Conservation (phyloP, 352 stramenopile genomes). For the Detonula confervacea region DNA sequence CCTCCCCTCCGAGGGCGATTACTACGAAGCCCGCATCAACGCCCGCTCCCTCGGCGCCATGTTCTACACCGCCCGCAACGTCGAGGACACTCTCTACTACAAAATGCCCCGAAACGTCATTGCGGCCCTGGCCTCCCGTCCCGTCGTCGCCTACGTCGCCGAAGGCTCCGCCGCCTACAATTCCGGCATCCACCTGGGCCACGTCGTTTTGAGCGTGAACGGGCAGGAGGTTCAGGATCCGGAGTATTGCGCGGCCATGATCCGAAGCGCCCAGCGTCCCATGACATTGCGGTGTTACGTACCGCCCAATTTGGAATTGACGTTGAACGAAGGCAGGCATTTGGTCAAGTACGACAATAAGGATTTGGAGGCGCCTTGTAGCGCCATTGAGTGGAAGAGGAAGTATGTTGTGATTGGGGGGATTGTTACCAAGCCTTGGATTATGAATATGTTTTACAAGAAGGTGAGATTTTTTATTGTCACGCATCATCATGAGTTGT, state of each 20-base stretch:
- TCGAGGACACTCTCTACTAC: conserved; percentile 77
- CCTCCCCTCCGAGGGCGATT: conserved; percentile 76
- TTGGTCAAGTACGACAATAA: conserved; percentile 85
- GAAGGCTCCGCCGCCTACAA: conserved; percentile 73
- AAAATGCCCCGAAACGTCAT: conserved; percentile 70
- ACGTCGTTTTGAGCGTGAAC: conserved; percentile 81
- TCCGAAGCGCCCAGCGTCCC: conserved; percentile 74
- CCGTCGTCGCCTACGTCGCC: conserved; percentile 82
- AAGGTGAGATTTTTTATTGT: too few relatives aligned
- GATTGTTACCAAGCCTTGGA: conserved; percentile 82
- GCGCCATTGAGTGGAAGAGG: conserved; percentile 77
- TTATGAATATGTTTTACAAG: conserved; percentile 85
- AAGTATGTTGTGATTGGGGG: conserved; percentile 86
- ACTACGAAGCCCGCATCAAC: conserved; percentile 82
- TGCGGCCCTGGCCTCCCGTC: conserved; percentile 63
- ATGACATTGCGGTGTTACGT: conserved; percentile 78
- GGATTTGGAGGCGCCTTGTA: conserved; percentile 71
- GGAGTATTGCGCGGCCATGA: conserved; percentile 73
- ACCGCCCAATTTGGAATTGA: conserved; percentile 72
- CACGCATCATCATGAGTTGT: too few relatives aligned
- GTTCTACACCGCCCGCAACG: conserved; percentile 84
- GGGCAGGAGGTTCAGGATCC: conserved; percentile 74
- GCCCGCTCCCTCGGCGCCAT: conserved; percentile 80
- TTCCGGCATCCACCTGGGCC: conserved; percentile 70
- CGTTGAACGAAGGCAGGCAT: conserved; percentile 75